Evolutionary conservation across 495 filamentous ascomycete genomes (phyloP), one percentile per base, ranked within the genome.

Genomic region (Penicillium herquei): DNA sequence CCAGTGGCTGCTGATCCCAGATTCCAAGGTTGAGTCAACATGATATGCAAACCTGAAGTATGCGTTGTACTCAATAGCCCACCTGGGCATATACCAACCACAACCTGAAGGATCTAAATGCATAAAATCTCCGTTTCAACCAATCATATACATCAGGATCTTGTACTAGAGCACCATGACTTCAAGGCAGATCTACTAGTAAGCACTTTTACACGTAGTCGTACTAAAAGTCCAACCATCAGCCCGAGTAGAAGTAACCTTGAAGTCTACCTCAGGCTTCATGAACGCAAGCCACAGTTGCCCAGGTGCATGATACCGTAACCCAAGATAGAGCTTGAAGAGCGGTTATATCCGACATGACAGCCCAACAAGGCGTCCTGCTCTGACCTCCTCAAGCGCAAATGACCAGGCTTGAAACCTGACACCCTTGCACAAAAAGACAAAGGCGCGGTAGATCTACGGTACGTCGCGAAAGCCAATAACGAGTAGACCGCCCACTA

Each of bases 401-500:
- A 30, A 13, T 18, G 8, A 37, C 1, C 8, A 37, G 9, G 9
- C 34, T 13, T 37, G 2, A 9, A 10, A 2, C 34, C 12, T 13
- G 12, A 37, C 34, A 37, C 8, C 6, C 34, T 26, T 26, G 21
- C 21, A 26, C n/a, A 26, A 12, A 35, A 10, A 30, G 31, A 35
- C 39, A 30, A 39, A 13, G n/a, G n/a, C 9, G 13, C 31, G 26
- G 7, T 34, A 3, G 26, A 48, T 48, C 45, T 34, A 48, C 47
- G 21, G 21, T 26, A 26, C 44, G 44, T 31, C 17, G 26, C 31
- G 9, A 57, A 50, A 39, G 9, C 42, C 35, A 34, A 31, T 39
- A 40, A 16, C 30, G 12, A 45, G 41, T 17, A 39, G 31, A 49
- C 12, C 46, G 48, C 49, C 49, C 43, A 45, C 53, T 56, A 56